These are phyloP conservation scores for Farysia itapuensis DNA, from an alignment of 1,284 basidiomycete species.

Conservation along the genomic window DNA sequence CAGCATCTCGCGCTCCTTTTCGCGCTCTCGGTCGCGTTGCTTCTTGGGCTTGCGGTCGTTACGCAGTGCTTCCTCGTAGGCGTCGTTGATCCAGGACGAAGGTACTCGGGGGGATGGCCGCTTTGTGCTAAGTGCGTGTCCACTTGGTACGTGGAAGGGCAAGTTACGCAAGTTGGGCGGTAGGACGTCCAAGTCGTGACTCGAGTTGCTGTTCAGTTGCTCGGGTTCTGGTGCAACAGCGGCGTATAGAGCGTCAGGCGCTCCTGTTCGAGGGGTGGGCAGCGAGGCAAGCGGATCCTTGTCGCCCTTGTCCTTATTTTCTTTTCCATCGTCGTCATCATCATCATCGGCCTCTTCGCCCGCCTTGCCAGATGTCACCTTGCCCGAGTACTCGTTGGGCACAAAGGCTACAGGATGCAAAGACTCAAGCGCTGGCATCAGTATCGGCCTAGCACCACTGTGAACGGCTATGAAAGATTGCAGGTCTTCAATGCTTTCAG, in stretches of 20 bases:
- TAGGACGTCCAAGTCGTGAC: constrained; percentile 22
- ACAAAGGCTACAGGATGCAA: constrained; percentile 34
- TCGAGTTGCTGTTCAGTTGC: constrained; percentile 9
- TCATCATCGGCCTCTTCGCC: constrained; percentile 25
- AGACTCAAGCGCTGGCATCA: constrained; percentile 43
- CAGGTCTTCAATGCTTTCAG: constrained; percentile 36
- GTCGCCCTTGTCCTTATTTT: constrained; percentile 23
- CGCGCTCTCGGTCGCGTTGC: constrained; percentile 43
- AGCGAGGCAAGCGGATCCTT: constrained; percentile 32
- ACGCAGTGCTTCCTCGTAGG: constrained; percentile 31
- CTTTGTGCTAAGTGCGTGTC: neutral
- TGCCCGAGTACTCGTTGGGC: constrained; percentile 13
- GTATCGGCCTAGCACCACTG: constrained; percentile 9
- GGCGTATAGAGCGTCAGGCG: constrained; percentile 30
- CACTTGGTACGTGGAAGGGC: constrained; percentile 18
- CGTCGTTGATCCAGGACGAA: constrained; percentile 22
- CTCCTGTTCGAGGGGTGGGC: constrained; percentile 20
- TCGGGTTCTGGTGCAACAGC: constrained; percentile 30
- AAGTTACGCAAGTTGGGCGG: constrained; percentile 26
- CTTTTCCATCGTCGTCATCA: constrained; percentile 20
- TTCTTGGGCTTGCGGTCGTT: constrained; percentile 43
- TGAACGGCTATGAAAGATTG: constrained; percentile 35
- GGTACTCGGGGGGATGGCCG: constrained; percentile 2
- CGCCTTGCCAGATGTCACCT: constrained; percentile 6
- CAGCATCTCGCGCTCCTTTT: constrained; percentile 43